These are phyloP conservation scores for Dactylellina leptospora DNA, from an alignment of 2,329 filamentous ascomycete species.

Conservation along the genomic window DNA sequence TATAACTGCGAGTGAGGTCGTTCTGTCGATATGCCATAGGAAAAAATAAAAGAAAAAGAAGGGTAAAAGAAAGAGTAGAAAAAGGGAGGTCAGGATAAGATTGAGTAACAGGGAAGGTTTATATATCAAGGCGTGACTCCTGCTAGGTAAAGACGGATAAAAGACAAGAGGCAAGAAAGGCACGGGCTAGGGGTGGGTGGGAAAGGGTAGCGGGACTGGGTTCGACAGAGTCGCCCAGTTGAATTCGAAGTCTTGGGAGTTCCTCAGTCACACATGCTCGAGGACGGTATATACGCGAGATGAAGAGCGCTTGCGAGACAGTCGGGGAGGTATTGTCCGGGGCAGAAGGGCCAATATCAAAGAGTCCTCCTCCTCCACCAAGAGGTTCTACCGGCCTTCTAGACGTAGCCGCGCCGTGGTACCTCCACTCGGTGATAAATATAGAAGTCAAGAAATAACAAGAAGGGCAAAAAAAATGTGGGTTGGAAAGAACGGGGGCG, in stretches of 20 bases:
- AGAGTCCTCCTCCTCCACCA: slow-evolving; percentile 41
- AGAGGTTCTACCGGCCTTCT: slow-evolving; percentile 34
- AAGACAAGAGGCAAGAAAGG: slow-evolving; percentile 30
- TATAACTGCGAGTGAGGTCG: slow-evolving; percentile 51
- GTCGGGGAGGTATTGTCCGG: slow-evolving; percentile 29
- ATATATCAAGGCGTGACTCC: slow-evolving; percentile 46
- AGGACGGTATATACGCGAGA: slow-evolving; percentile 47
- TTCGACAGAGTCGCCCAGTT: slow-evolving; percentile 37
- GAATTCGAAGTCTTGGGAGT: slow-evolving; percentile 35
- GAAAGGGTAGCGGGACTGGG: slow-evolving; percentile 14
- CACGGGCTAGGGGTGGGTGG: slow-evolving; percentile 27
- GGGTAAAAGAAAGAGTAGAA: slow-evolving; percentile 15
- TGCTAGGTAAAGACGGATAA: slow-evolving; percentile 31
- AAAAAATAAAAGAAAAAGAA: slow-evolving; percentile 23
- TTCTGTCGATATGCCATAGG: slow-evolving; percentile 53
- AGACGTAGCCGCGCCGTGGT: slow-evolving; percentile 48
- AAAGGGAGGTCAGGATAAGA: slow-evolving; percentile 24
- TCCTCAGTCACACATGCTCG: slow-evolving; percentile 51
- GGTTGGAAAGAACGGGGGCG: not conserved
- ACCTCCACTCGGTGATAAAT: slow-evolving; percentile 46
- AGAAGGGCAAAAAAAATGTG: not conserved
- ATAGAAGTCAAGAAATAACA: slow-evolving; percentile 30
- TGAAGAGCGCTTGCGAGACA: slow-evolving; percentile 51
- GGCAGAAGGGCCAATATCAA: slow-evolving; percentile 33
- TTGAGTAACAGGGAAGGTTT: slow-evolving; percentile 24